Evolutionary conservation across 352 stramenopile genomes (phyloP).

Genomic region (Phytophthora aleatoria): DNA sequence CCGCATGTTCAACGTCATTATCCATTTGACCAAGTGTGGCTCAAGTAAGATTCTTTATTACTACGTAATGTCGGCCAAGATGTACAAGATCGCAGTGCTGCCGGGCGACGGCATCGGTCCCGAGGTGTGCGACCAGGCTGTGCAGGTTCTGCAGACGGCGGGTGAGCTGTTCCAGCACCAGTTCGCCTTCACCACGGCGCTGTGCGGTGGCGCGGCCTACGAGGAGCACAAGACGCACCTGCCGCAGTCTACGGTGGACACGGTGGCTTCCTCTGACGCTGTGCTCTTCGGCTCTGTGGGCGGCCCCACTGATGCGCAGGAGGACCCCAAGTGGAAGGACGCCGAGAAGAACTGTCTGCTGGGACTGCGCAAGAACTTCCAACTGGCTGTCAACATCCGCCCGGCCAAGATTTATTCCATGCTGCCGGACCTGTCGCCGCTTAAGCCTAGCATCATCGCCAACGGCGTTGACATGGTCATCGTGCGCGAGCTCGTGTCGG

Average conservation of each 20-base stretch:
- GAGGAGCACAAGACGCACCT: slow-evolving; percentile 92
- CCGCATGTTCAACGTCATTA: slow-evolving; percentile 22
- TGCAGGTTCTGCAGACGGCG: slow-evolving; percentile 89
- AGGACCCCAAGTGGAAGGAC: slow-evolving; percentile 90
- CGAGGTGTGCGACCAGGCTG: slow-evolving; percentile 96
- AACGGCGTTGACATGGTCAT: slow-evolving; percentile 98
- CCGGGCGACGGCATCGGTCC: slow-evolving; percentile 98
- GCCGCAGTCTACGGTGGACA: slow-evolving; percentile 93
- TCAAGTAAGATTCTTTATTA: slow-evolving; percentile 35
- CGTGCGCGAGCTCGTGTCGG: slow-evolving; percentile 97
- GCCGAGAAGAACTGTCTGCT: slow-evolving; percentile 96
- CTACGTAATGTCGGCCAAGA: slow-evolving; percentile 26
- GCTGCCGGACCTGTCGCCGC: slow-evolving; percentile 96
- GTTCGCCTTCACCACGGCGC: slow-evolving; percentile 93
- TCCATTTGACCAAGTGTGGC: slow-evolving; percentile 11
- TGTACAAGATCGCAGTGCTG: slow-evolving; percentile 94
- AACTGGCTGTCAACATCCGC: slow-evolving; percentile 98
- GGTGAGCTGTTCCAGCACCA: slow-evolving; percentile 86
- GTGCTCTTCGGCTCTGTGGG: slow-evolving; percentile 98
- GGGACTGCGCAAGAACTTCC: slow-evolving; percentile 97
- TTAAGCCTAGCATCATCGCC: slow-evolving; percentile 97
- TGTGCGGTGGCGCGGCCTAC: slow-evolving; percentile 97
- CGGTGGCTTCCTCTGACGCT: slow-evolving; percentile 88
- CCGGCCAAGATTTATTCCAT: slow-evolving; percentile 98
- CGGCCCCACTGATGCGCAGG: slow-evolving; percentile 92